Evolutionary conservation across 768 basidiomycete species (phyloP), one percentile per base, ranked within the genome.

Genomic region (Phylloporus sp.): DNA sequence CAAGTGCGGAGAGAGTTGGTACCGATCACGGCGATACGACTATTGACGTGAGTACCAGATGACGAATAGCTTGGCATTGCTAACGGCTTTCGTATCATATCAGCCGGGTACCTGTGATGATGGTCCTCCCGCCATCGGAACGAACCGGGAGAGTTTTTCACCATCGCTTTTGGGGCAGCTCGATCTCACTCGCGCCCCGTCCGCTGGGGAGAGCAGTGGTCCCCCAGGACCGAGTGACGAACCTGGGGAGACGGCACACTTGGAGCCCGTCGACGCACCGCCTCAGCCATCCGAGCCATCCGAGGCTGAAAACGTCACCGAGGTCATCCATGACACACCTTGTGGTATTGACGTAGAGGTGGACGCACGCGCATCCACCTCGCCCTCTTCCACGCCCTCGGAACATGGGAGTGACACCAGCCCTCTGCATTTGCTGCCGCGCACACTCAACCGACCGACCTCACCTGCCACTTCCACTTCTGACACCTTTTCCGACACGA

Each of bases 351-450:
- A 26, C 32, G 50, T 50, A n/a, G 49, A 50, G n/a, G 34, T 28
- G 9, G 47, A 20, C 20, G 6, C 7, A 28, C 38, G 26, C 27
- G 50, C 38, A 28, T 51, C 45, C 22, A 12, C 50, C 15, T 50
- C 53, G 4, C 64, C 68, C 18, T 69, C 60, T 0, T 60, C 59
- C 4, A 57, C 66, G 2, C 64, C 68, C 1, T 66, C 66, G 0
- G 66, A 70, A 32, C 67, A 59, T 16, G 66, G 60, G 9, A 68
- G 66, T 44, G 24, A 55, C 38, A 18, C 15, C 2, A 59, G 48
- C 36, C 55, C 28, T 8, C 12, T 28, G 24, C 52, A 44, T 6
- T 57, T 54, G 20, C 49, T 41, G 26, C n/a, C n/a, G n/a, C n/a
- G n/a, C n/a, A n/a, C n/a, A n/a, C n/a, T n/a, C n/a, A n/a, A n/a